These are phyloP conservation scores for Diospyros lotus DNA, from an alignment of 148 eudicot species.

Conservation along the genomic window DNA sequence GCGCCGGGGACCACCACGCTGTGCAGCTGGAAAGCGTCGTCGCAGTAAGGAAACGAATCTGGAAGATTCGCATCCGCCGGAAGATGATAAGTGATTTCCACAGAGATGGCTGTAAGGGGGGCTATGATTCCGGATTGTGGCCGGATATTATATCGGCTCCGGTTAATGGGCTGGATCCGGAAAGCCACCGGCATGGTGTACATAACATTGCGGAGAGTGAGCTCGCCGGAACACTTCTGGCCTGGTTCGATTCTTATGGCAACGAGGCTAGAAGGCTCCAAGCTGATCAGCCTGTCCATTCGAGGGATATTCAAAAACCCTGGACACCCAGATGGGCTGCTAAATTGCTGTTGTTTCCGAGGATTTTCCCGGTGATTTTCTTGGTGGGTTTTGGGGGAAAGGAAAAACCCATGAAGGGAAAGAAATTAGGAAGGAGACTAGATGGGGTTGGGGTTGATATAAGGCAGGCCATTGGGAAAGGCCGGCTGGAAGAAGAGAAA, in stretches of 20 bases:
- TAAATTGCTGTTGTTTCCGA: background rate
- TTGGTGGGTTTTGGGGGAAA: constrained; percentile 8
- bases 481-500: constrained; percentile 31
- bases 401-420: constrained; percentile 9
- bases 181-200: constrained; percentile 60
- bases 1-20: constrained; percentile 56
- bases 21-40: constrained; percentile 42
- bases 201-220: constrained; percentile 52
- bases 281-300: constrained; percentile 50
- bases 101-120: constrained; percentile 30
- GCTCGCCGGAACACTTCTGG: constrained; percentile 33
- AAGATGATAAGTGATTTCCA: constrained; percentile 33
- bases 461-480: background rate
- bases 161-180: constrained; percentile 36
- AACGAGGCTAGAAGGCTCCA: constrained; percentile 46
- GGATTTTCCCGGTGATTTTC: background rate
- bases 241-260: constrained; percentile 40
- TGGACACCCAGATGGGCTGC: background rate
- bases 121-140: constrained; percentile 46
- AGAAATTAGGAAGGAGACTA: constrained; percentile 6
- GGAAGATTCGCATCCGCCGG: constrained; percentile 34
- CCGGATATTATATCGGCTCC: constrained; percentile 24
- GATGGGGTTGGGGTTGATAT: constrained; percentile 10
- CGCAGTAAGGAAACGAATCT: constrained; percentile 29
- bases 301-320: no score